Evolutionary conservation across 495 filamentous ascomycete species (phyloP).

Genomic region (Aspergillus leporis): DNA sequence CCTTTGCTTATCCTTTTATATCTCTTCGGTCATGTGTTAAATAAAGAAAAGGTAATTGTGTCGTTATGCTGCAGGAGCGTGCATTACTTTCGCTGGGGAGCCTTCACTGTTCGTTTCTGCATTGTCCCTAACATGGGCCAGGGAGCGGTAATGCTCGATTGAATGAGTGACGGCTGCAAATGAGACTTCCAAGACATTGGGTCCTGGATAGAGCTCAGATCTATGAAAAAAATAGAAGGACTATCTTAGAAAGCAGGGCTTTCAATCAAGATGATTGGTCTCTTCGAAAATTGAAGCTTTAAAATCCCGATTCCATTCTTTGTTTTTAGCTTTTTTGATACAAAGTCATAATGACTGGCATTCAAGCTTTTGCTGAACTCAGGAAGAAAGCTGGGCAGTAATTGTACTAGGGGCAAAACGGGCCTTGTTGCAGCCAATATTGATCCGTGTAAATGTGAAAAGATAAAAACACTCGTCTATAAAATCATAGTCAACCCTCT

Average conservation of each 20-base stretch:
- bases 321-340: background rate
- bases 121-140: background rate
- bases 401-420: background rate
- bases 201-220: background rate
- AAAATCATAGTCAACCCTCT: background rate
- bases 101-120: conserved; percentile 1
- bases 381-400: background rate
- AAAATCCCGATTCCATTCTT: background rate
- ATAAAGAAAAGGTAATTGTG: background rate
- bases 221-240: conserved; percentile 7
- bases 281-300: background rate
- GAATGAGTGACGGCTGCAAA: conserved; percentile 7
- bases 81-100: background rate
- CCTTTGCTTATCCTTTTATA: conserved; percentile 4
- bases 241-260: conserved; percentile 4
- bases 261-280: conserved; percentile 1
- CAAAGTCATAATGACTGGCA: background rate
- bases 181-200: background rate
- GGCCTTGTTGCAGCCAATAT: background rate
- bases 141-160: conserved; percentile 1
- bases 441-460: background rate
- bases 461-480: background rate
- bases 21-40: conserved; percentile 17
- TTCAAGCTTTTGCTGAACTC: background rate
- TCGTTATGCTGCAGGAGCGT: background rate